These are phyloP conservation scores for Flaveria bidentis DNA, from an alignment of 129 eudicot genomes.

Conservation along the genomic window DNA sequence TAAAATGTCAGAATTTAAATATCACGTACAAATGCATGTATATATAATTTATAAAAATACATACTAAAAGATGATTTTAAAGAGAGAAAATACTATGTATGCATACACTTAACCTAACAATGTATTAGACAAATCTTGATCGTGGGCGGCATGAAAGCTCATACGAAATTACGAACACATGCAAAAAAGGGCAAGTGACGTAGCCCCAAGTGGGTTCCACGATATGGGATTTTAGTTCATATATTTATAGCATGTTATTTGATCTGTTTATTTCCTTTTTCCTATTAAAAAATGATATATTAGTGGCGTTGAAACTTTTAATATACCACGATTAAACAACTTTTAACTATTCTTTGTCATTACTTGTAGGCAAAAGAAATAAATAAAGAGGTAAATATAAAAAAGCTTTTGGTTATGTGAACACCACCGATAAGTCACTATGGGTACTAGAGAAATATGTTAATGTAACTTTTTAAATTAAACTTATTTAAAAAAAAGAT, in stretches of 20 bases:
- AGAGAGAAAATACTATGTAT: neutral
- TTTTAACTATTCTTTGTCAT: conserved; percentile 26
- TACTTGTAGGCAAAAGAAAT: conserved; percentile 30
- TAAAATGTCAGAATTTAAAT: too few species aligned
- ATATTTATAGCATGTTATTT: conserved; percentile 6
- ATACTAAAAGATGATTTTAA: too few species aligned
- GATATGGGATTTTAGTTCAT: neutral
- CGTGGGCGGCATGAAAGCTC: conserved; percentile 7
- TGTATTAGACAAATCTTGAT: neutral
- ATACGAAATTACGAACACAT: neutral
- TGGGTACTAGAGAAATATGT: too few species aligned
- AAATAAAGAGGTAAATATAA: neutral
- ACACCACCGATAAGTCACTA: too few species aligned
- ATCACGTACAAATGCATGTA: too few species aligned
- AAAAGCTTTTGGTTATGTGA: neutral
- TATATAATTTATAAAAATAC: too few species aligned
- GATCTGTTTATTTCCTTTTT: neutral
- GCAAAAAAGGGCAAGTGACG: neutral
- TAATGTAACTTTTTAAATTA: too few species aligned
- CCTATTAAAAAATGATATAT: conserved; percentile 1
- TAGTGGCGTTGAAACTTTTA: neutral
- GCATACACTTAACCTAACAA: neutral
- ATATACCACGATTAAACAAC: conserved; percentile 12
- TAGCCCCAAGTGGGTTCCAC: conserved; percentile 29
- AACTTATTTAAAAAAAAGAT: too few species aligned